Conservation (phyloP, 345 rosid species). For the Citrus australasica region DNA sequence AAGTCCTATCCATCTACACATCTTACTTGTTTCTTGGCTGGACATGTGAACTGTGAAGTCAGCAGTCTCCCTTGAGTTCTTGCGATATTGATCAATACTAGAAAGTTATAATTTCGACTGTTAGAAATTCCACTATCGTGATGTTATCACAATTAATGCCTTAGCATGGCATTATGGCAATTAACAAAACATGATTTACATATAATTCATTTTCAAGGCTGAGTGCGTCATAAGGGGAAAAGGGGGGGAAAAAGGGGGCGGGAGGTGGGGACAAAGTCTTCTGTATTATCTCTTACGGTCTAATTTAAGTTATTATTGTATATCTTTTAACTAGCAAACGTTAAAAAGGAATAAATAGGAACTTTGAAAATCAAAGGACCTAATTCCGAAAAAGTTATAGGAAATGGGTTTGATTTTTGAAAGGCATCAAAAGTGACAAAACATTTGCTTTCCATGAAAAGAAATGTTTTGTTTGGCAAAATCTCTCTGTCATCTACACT, state of each 20-base stretch:
- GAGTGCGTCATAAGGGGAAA: neutral
- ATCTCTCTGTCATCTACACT: neutral
- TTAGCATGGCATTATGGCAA: no score
- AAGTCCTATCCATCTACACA: no score
- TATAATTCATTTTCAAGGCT: no score
- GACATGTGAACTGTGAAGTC: no score
- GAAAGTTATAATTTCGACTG: no score
- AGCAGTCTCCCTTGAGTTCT: no score
- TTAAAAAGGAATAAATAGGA: neutral
- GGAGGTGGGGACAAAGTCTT: neutral
- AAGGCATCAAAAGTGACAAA: neutral
- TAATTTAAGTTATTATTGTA: neutral
- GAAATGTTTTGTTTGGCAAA: constrained; percentile 6
- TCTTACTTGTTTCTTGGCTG: no score
- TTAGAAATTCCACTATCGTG: no score
- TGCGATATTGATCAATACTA: no score
- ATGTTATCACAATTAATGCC: no score
- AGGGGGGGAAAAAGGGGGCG: accelerated
- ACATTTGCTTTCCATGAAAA: constrained; percentile 13
- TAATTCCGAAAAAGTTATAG: neutral
- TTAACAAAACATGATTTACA: no score
- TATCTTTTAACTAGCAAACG: neutral
- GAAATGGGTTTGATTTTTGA: neutral
- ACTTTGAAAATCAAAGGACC: neutral
- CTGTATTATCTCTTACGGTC: neutral